phyloP scores from a whole-genome alignment of 2,329 filamentous ascomycete genomes.

The Monosporascus sp. region DNA sequence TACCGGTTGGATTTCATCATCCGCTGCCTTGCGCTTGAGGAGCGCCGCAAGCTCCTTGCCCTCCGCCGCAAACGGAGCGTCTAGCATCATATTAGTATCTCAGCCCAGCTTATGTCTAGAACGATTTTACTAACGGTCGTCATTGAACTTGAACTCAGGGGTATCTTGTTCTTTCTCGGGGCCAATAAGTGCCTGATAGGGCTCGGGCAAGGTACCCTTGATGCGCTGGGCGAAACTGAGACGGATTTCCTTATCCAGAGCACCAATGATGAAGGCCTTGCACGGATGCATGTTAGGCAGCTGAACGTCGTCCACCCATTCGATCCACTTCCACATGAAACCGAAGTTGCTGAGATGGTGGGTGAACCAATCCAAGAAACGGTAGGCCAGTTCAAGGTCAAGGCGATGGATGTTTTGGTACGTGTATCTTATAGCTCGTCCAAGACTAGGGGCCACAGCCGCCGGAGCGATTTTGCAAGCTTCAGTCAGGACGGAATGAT shows the following conservation, averaged over 20 bases:
- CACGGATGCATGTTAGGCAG: slow-evolving; percentile 74
- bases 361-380: slow-evolving; percentile 96
- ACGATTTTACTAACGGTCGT: slow-evolving; percentile 56
- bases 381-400: slow-evolving; percentile 79
- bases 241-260: slow-evolving; percentile 93
- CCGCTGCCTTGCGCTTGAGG: slow-evolving; percentile 76
- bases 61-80: slow-evolving; percentile 75
- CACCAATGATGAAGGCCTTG: slow-evolving; percentile 89
- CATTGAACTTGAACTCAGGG: slow-evolving; percentile 88
- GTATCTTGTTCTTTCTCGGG: slow-evolving; percentile 90
- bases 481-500: slow-evolving; percentile 91
- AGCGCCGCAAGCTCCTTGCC: slow-evolving; percentile 77
- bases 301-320: slow-evolving; percentile 86
- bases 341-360: slow-evolving; percentile 99
- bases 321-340: slow-evolving; percentile 98
- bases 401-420: slow-evolving; percentile 78
- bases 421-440: slow-evolving; percentile 85
- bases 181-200: slow-evolving; percentile 75
- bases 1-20: slow-evolving; percentile 79
- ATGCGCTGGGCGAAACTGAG: slow-evolving; percentile 95
- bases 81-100: slow-evolving; percentile 35
- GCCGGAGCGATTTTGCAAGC: slow-evolving; percentile 93
- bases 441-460: slow-evolving; percentile 91
- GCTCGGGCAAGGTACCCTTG: slow-evolving; percentile 82
- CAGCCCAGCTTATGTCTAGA: slow-evolving; percentile 6